Evolutionary conservation across 345 rosid genomes (phyloP).

Genomic region (Syzygium grande): DNA sequence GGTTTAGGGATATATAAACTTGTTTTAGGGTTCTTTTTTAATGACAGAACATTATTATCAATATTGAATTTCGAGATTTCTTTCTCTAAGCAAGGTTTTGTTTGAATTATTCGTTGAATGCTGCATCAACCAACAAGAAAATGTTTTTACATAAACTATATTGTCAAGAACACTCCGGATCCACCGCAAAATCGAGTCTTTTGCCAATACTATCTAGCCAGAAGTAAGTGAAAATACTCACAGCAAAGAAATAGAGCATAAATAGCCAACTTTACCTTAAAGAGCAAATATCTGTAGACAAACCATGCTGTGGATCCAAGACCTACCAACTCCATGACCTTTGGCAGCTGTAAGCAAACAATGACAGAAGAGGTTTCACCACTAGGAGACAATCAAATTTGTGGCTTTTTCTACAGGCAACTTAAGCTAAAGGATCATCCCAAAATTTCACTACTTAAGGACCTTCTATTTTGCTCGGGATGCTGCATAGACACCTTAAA

Average conservation of each 20-base stretch:
- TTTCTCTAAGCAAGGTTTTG: no score
- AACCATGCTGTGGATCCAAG: slow-evolving; percentile 98
- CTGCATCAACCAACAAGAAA: background rate
- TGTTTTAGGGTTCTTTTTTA: no score
- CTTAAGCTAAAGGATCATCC: no score
- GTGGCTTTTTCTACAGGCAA: background rate
- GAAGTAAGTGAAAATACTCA: background rate
- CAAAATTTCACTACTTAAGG: no score
- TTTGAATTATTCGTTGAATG: no score
- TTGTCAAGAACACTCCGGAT: background rate
- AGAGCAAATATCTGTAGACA: slow-evolving; percentile 95
- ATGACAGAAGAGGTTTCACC: background rate
- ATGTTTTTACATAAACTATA: background rate
- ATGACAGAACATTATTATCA: no score
- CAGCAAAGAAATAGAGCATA: background rate
- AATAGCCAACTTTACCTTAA: slow-evolving; percentile 50
- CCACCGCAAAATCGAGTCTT: background rate
- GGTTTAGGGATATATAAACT: no score
- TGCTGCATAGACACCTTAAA: no score
- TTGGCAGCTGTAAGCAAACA: slow-evolving; percentile 48
- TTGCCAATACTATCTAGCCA: background rate
- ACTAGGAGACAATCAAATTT: background rate
- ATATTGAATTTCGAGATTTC: no score
- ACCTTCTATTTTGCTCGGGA: no score
- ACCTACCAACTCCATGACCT: slow-evolving; percentile 82